Evolutionary conservation across 2,329 filamentous ascomycete genomes (phyloP), one percentile per base, ranked within the genome.

Genomic region (Eutypa lata): DNA sequence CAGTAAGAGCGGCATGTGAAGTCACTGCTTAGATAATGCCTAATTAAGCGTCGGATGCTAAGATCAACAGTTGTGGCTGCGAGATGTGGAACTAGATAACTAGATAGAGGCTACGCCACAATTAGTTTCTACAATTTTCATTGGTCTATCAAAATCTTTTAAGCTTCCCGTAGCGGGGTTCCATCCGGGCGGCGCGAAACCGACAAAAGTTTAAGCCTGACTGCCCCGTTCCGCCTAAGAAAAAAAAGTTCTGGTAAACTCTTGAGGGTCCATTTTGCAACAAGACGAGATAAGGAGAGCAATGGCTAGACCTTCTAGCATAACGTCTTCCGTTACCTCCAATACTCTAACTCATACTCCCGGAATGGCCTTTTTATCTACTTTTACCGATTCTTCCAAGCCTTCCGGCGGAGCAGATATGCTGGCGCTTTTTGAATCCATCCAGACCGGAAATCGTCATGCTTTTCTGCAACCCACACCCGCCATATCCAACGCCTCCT

Each of bases 401-500:
- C 63, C 62, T 35, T 57, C 61, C 16, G 63, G 65, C 53, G 66
- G 68, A 57, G 69, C 74, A 57, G 69, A 77, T 49, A 71, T 76
- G 60, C 59, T 72, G 18, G 75, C 76, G 24, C 76, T 89, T 54
- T 73, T 87, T 55, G 76, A 84, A 53, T 78, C 75, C 57, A 76
- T 90, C 47, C 73, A 71, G 57, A 71, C 84, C 16, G 73, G 77
- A 53, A 82, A 83, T 54, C 87, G 89, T 13, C 86, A 92, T 66
- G 70, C 73, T 24, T 96, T 96, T 66, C 77, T 97, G n/a, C 86
- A 88, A 58, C 91, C 93, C 4, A 77, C 83, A 2, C 64, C 80
- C 7, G 73, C 82, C 21, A 77, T 96, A 31, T 83, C 90, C 45
- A 79, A 81, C 31, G 84, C 87, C 3, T 86, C 90, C 18, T 76